Evolutionary conservation across 768 basidiomycete species (phyloP).

Genomic region (Mycena chlorophos): DNA sequence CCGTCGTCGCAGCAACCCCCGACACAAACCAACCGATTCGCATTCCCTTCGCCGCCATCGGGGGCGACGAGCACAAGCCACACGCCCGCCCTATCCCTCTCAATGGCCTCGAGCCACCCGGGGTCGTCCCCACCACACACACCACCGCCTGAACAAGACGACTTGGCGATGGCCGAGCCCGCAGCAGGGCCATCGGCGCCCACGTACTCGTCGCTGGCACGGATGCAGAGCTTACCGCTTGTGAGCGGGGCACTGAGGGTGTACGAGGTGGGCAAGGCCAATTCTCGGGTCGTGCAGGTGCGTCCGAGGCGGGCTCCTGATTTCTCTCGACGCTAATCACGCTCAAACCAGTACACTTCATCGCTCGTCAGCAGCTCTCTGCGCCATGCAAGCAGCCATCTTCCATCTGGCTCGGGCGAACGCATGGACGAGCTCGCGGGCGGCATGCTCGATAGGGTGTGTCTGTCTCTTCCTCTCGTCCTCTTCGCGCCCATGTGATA

Average conservation of each 20-base stretch:
- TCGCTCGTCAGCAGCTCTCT: slow-evolving; percentile 80
- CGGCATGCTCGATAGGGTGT: slow-evolving; percentile 79
- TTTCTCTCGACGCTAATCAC: slow-evolving; percentile 23
- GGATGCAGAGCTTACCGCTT: slow-evolving; percentile 70
- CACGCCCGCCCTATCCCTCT: slow-evolving; percentile 16
- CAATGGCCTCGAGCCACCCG: slow-evolving; percentile 9
- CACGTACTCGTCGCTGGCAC: slow-evolving; percentile 39
- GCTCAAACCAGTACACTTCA: slow-evolving; percentile 68
- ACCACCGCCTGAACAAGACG: slow-evolving; percentile 5
- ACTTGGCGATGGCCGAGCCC: neutral
- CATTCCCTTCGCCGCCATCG: slow-evolving; percentile 11
- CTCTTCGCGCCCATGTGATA: slow-evolving; percentile 1
- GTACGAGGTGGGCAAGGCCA: slow-evolving; percentile 83
- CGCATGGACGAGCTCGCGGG: slow-evolving; percentile 87
- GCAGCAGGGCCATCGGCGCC: slow-evolving; percentile 20
- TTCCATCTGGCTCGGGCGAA: slow-evolving; percentile 66
- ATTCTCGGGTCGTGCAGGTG: slow-evolving; percentile 84
- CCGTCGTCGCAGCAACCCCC: neutral
- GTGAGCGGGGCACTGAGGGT: slow-evolving; percentile 70
- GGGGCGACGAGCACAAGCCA: slow-evolving; percentile 27
- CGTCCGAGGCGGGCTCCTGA: slow-evolving; percentile 20
- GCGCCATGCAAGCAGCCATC: slow-evolving; percentile 74
- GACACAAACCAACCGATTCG: slow-evolving; percentile 1
- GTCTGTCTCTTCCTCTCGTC: slow-evolving; percentile 27
- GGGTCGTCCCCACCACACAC: slow-evolving; percentile 14